These are phyloP conservation scores for Penicillium sp. DNA, from an alignment of 2,329 filamentous ascomycete genomes.

Conservation along the genomic window DNA sequence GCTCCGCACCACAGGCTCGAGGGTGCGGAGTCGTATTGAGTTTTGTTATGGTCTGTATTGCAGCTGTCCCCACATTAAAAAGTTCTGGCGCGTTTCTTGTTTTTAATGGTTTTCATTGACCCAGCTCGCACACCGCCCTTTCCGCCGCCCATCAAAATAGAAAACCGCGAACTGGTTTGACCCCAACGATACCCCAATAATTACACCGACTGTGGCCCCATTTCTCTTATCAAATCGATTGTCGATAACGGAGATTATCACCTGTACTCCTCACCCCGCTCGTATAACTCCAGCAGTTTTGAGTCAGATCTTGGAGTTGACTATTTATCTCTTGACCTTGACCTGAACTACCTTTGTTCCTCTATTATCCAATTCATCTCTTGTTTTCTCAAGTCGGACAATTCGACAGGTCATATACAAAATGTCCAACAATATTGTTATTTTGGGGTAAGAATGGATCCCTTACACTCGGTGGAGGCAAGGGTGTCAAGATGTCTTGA, in stretches of 20 bases:
- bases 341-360: background rate
- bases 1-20: background rate
- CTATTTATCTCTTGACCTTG: background rate
- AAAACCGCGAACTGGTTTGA: background rate
- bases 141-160: constrained; percentile 4
- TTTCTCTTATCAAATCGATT: constrained; percentile 18
- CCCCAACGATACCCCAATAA: constrained; percentile 5
- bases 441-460: constrained; percentile 35
- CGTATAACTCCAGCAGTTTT: background rate
- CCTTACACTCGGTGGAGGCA: background rate
- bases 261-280: constrained; percentile 15
- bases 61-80: constrained; percentile 16
- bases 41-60: constrained; percentile 8
- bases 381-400: background rate
- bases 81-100: constrained; percentile 14
- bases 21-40: constrained; percentile 19
- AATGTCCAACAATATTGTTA: constrained; percentile 42
- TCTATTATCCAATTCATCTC: background rate
- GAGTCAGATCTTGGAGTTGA: background rate
- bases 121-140: constrained; percentile 10
- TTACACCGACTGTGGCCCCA: constrained; percentile 7
- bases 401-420: background rate
- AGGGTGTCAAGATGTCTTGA: constrained; percentile 3
- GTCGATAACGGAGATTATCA: constrained; percentile 7
- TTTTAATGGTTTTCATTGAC: constrained; percentile 5